Base-by-base conservation (phyloP, 1,284 basidiomycete genomes). In the Cryptococcus sp. region DNA sequence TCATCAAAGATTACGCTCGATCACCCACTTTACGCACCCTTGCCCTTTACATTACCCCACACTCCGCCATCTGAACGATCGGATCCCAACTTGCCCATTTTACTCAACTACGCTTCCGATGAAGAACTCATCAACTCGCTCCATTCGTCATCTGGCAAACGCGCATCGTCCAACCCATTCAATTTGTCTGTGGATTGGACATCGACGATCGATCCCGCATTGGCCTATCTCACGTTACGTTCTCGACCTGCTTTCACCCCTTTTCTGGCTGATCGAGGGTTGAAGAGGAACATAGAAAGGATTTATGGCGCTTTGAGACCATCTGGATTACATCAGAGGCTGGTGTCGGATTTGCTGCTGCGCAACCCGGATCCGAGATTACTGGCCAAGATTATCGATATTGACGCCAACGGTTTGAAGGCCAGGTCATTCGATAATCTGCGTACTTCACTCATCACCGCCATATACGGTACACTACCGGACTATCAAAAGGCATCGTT, bases 311-410 rank as follows among this genome's bases (percentile, higher is more conserved):
- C 54, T 21, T 57, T 66, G 9, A 52, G 53, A 9, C 48, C 64
- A 2, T 47, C 50, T 5, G 61, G 60, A 3, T 45, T 59, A 40
- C 64, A 67, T 48, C 58, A 66, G 47, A 25, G 61, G 2, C 59
- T 70, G 11, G 63, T 65, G 1, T 59, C 61, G 2, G 67, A 70
- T 48, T 50, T 70, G 7, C 45, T 70, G 1, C 50, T 70, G 21
- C 52, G 58, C 2, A 52, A 62, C 42, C 63, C 64, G 2, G 60
- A 66, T 45, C 50, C 58, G 2, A 21, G 46, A 7, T 47, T 59
- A 7, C 50, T 70, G 2, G 46, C 56, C 0, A 54, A 58, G n/a
- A 48, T 67, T 1, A 53, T 70, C 3, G 66, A 70, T 28, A 39
- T 55, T 5, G 56, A 58, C 14, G 43, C 47, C 13, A 48, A 50